Conservation (phyloP, 148 eudicot genomes). For the Cornus suecica region DNA sequence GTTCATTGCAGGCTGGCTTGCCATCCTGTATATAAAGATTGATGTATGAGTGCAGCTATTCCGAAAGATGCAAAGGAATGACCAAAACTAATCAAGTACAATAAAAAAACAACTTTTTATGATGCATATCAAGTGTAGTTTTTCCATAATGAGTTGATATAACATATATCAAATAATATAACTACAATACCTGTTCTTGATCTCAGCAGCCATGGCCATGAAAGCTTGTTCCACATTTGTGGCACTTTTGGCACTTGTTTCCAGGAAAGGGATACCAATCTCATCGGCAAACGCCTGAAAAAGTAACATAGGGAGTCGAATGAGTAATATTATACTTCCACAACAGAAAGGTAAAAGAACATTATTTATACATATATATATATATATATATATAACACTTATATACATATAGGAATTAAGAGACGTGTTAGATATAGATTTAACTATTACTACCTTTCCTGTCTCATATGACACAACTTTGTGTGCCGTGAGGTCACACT, state of each 20-base stretch:
- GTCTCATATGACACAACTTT: constrained; percentile 17
- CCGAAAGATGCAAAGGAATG: not conserved
- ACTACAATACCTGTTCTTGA: constrained; percentile 18
- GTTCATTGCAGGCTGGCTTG: constrained; percentile 55
- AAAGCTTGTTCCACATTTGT: constrained; percentile 22
- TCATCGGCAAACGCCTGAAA: constrained; percentile 24
- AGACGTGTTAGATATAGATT: not conserved
- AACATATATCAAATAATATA: not conserved
- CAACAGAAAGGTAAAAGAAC: not conserved
- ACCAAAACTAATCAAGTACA: not conserved
- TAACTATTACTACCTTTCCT: constrained; percentile 6
- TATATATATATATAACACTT: too few species aligned
- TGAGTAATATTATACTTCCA: not conserved
- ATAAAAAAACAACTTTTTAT: not conserved
- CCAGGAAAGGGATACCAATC: constrained; percentile 21
- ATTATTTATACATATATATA: too few species aligned
- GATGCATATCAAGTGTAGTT: not conserved
- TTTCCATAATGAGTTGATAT: not conserved
- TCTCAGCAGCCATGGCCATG: constrained; percentile 23
- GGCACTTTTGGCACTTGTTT: constrained; percentile 23
- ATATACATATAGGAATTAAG: too few species aligned
- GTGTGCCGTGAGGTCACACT: constrained; percentile 16
- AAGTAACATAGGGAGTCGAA: not conserved
- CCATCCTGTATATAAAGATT: constrained; percentile 40
- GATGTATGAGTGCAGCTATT: not conserved